phyloP scores from a whole-genome alignment of 2,329 filamentous ascomycete species.

The Fusarium redolens region DNA sequence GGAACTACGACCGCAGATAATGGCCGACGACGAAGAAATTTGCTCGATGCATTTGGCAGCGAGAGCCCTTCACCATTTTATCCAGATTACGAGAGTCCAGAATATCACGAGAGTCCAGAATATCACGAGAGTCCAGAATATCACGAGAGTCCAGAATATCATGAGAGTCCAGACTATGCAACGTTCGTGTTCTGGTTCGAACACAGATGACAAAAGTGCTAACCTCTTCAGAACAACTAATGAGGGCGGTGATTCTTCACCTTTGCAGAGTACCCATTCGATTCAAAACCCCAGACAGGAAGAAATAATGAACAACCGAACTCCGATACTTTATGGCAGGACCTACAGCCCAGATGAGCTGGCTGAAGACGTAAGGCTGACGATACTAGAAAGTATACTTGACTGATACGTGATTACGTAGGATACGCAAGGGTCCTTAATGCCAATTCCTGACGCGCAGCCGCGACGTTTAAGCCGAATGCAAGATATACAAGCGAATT shows the following conservation, averaged over 20 bases:
- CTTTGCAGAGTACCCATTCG: background rate
- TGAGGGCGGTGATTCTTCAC: background rate
- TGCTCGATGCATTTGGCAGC: background rate
- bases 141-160: accelerated
- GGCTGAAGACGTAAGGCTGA: background rate
- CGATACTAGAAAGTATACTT: background rate
- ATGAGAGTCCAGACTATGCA: accelerated
- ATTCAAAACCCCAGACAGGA: accelerated
- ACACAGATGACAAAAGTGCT: background rate
- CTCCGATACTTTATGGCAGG: accelerated
- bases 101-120: too few species aligned
- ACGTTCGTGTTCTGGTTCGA: background rate
- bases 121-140: too few species aligned
- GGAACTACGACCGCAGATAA: background rate
- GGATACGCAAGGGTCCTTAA: background rate
- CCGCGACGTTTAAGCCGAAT: background rate
- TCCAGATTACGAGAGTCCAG: too few species aligned
- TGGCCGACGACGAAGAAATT: background rate
- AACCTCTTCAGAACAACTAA: background rate
- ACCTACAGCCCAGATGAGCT: constrained; percentile 6
- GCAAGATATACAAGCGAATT: background rate
- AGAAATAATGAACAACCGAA: background rate
- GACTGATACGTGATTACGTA: background rate
- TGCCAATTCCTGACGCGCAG: background rate
- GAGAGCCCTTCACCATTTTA: background rate